Evolutionary conservation across 768 basidiomycete species (phyloP), one percentile per base, ranked within the genome.

Genomic region (Daedaleopsis nitida): DNA sequence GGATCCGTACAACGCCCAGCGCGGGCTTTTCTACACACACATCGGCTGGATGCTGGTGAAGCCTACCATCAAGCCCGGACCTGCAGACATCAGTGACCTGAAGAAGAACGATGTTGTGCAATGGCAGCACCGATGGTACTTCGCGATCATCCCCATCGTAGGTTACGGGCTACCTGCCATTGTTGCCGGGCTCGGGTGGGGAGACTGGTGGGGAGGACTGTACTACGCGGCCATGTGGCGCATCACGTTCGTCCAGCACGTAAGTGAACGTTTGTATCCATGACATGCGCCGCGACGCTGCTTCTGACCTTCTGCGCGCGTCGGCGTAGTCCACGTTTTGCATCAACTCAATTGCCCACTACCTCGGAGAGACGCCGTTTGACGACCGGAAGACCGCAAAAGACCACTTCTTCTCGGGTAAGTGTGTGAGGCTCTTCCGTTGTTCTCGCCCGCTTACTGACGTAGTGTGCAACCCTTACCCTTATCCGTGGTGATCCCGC

Each of bases 281-380:
- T 38, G 19, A 17, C 21, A 14, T 27, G 53, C 34, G 11, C 21
- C 50, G 39, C 16, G 27, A 32, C 27, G 27, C 27, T 45, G 44
- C 44, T 14, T 24, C 14, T 24, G 44, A 21, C 11, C 37, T 48
- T 16, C 44, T 21, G 17, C 48, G 13, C 52, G 44, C 51, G 39
- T 52, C 37, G 23, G 35, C 27, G 13, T 60, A 79, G 77, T 82
- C 81, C 12, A 81, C 81, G 6, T 84, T 83, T 72, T 81, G 81
- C 68, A 81, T 85, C 70, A 85, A 85, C 74, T 84, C 83, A 51
- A 74, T 85, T 24, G 84, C 84, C 1, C 84, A 85, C 70, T 83
- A 79, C 77, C 74, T 85, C 57, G 83, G 84, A 19, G 81, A 83
- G 55, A 72, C 77, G 48, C 80, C 83, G 11, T 85, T 78, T 68